Percentiles rank a stretch among this genome's conserved stretches.
Evolutionary conservation across 257 asterid genomes (phyloP).

Genomic region (Ilex asprella): DNA sequence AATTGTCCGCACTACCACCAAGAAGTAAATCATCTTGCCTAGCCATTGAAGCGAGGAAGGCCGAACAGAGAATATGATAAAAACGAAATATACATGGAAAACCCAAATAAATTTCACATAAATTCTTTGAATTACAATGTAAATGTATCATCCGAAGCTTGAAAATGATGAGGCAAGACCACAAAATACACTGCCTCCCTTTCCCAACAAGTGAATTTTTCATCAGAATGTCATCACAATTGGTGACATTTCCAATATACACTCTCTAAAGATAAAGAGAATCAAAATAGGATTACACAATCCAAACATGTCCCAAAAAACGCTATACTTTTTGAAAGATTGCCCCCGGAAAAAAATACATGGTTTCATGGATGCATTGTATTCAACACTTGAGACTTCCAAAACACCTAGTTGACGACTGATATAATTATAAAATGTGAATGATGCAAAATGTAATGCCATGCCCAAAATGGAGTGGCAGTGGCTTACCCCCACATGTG

Average conservation of each 20-base stretch:
- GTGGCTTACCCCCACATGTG: conserved; percentile 19
- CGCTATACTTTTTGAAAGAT: conserved; percentile 5
- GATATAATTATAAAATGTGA: conserved; percentile 8
- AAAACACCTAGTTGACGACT: conserved; percentile 12
- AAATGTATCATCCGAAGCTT: not conserved
- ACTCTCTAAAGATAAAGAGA: conserved; percentile 6
- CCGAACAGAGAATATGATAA: too few species aligned
- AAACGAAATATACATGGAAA: too few species aligned
- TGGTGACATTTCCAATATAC: conserved; percentile 15
- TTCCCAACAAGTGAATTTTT: conserved; percentile 12
- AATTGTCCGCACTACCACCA: too few species aligned
- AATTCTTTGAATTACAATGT: too few species aligned
- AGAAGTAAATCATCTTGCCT: too few species aligned
- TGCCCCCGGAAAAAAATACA: conserved; percentile 18
- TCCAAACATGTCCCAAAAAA: not conserved
- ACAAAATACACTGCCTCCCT: conserved; percentile 29
- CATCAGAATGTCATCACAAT: conserved; percentile 32
- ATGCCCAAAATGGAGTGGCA: conserved; percentile 17
- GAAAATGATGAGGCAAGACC: conserved; percentile 23
- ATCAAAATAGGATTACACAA: conserved; percentile 22
- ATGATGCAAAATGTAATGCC: conserved; percentile 27
- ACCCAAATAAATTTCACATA: too few species aligned
- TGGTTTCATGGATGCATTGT: conserved; percentile 23
- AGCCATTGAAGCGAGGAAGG: too few species aligned
- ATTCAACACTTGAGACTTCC: conserved; percentile 9